Evolutionary conservation across 2,329 filamentous ascomycete species (phyloP).

Genomic region (Phialemonium atrogriseum): DNA sequence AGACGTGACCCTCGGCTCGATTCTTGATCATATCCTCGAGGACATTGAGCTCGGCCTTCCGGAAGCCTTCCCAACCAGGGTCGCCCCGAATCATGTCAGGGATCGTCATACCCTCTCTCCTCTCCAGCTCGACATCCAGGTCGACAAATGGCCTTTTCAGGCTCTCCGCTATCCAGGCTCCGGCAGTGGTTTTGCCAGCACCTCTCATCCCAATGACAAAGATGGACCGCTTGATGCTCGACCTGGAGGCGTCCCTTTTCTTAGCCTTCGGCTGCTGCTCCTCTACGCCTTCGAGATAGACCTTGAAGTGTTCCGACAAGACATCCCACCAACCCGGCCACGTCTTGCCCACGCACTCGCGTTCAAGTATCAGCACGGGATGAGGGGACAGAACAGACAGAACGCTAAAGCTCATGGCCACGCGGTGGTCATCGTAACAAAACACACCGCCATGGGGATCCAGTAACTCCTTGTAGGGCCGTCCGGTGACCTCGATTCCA

Average conservation of each 20-base stretch:
- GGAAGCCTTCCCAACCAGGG: slow-evolving; percentile 81
- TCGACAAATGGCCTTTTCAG: slow-evolving; percentile 75
- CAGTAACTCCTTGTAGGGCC: slow-evolving; percentile 35
- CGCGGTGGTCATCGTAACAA: slow-evolving; percentile 96
- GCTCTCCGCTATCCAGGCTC: slow-evolving; percentile 71
- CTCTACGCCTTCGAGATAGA: slow-evolving; percentile 69
- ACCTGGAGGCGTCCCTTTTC: slow-evolving; percentile 20
- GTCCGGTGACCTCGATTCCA: slow-evolving; percentile 69
- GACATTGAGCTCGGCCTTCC: slow-evolving; percentile 67
- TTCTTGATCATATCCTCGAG: slow-evolving; percentile 67
- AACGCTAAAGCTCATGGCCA: slow-evolving; percentile 98
- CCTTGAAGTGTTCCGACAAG: slow-evolving; percentile 68
- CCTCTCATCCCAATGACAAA: slow-evolving; percentile 97
- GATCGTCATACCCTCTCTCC: slow-evolving; percentile 63
- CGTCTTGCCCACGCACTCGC: slow-evolving; percentile 92
- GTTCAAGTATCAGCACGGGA: slow-evolving; percentile 73
- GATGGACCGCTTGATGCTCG: slow-evolving; percentile 54
- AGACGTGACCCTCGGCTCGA: slow-evolving; percentile 66
- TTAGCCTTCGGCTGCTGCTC: slow-evolving; percentile 19
- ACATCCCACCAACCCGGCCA: slow-evolving; percentile 99
- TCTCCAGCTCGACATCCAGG: slow-evolving; percentile 80
- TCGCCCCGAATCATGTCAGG: slow-evolving; percentile 71
- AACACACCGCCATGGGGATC: slow-evolving; percentile 62
- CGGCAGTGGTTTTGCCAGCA: slow-evolving; percentile 91
- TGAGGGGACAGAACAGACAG: slow-evolving; percentile 64